Conservation (phyloP, 257 asterid species). For the Galeopsis tetrahit region DNA sequence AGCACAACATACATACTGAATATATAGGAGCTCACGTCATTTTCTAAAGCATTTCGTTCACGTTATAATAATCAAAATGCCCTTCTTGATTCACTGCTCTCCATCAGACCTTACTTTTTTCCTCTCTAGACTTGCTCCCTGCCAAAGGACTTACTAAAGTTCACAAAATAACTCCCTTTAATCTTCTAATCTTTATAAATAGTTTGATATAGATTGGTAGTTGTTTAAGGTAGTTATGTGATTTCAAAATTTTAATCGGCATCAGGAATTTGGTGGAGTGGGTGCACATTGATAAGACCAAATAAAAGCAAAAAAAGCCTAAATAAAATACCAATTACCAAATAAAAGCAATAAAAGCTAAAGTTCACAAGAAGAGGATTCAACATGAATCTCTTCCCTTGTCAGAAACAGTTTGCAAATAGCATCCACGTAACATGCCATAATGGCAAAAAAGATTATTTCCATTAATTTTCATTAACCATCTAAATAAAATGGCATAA, state of each 20-base stretch:
- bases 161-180: not conserved
- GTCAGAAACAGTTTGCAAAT: constrained; percentile 9
- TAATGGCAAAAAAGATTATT: not conserved
- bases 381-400: not conserved
- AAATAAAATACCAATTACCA: too few species aligned
- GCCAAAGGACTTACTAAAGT: constrained; percentile 1
- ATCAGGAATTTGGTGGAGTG: not conserved
- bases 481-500: constrained; percentile 1
- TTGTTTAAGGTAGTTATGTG: not conserved
- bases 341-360: not conserved
- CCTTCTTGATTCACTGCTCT: constrained; percentile 5
- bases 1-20: not conserved
- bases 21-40: not conserved
- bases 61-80: not conserved
- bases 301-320: not conserved
- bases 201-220: not conserved
- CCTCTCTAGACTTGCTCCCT: not conserved
- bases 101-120: not conserved
- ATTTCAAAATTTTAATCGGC: not conserved
- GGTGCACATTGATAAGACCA: not conserved
- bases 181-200: not conserved
- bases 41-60: not conserved
- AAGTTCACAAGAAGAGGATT: constrained; percentile 1
- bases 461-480: constrained; percentile 13
- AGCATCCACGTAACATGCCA: not conserved